Base-by-base conservation (phyloP, 2,329 filamentous ascomycete genomes). In the Xylaria sp. region DNA sequence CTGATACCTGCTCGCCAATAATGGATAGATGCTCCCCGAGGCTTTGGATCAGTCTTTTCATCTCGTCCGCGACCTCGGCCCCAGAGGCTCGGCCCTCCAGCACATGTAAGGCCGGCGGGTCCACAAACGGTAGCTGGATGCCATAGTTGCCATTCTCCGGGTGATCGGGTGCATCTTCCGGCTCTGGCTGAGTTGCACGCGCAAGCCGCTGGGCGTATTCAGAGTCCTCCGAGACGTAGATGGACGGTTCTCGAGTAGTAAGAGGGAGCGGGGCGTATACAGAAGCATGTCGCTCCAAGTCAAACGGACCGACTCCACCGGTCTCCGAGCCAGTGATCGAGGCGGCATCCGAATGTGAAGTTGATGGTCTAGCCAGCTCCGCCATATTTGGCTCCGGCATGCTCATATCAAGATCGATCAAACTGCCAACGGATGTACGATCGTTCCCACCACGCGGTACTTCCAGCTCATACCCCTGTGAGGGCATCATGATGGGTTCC, bases 201-300 rank as follows among this genome's bases (percentile, higher is more conserved):
- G 74, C 72, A 15, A 79, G 57, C 69, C 69, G 60, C 37, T 73
- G 57, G 44, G 84, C 82, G 68, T 84, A 86, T 31, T 86, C 83
- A 8, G 85, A 87, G 68, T 89, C 87, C 69, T 90, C 88, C 0
- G 87, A 87, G 10, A 90, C 85, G 74, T 90, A 90, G 56, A 90
- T 88, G 3, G 86, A 88, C 0, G 87, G 87, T 71, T 89, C 87
- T 44, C 87, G 82, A 59, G 80, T 82, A 0, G 79, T 77, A 3
- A 79, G 74, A 4, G 82, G 78, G 13, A 80, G 41, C 51, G 81
- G 74, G 56, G 77, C 81, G 70, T 89, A 88, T 1, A 89, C 79
- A 0, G 88, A 89, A 1, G 87, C 82, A 72, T 90, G 88, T n/a
- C 86, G 85, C 76, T 91, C 89, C 3, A 91, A 82, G 64, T 90